Evolutionary conservation across 306 rosid species (phyloP), one percentile per base, ranked within the genome.

Genomic region (Erythrophleum fordii): DNA sequence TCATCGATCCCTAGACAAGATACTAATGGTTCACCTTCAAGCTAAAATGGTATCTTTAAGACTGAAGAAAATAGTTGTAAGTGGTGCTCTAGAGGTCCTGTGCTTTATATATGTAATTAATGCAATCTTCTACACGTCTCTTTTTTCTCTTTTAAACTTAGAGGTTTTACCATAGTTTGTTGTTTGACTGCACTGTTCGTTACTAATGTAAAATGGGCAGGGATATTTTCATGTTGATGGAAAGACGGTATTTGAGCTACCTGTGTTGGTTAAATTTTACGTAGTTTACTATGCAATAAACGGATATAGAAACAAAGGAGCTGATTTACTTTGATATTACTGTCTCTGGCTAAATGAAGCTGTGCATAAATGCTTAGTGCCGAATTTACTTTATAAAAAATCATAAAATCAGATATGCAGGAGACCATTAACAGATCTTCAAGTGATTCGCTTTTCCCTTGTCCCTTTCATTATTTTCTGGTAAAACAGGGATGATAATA

Each of bases 51-150:
- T 37, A 75, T 25, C 41, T 20, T 28, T 73, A 56, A 28, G 52
- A 48, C 82, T 74, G 69, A 73, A 70, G 77, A 61, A 77, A 14
- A 35, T 35, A 52, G 42, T 82, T 71, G 70, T 80, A 78, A 64
- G 86, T 72, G 80, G 84, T 75, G 81, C 86, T 82, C 85, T 75
- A 85, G 89, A 87, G 92, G 85, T 87, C 61, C 45, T 53, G 41
- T 80, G 66, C 66, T 23, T 41, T 41, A 71, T 31, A 79, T 69
- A 42, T 73, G 81, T 65, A 75, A 73, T 28, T 13, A 49, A 71
- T 60, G 69, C 42, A 42, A 59, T 80, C 59, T 46, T 72, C 11
- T 77, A 52, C 31, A 45, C 59, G 20, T 22, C 49, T 80, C 18
- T 60, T 64, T 41, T 49, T 79, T 29, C 29, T 37, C 72, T 66